A percentile compares a stretch with the other conserved stretches of the same genome.
Conservation (phyloP, 108 stramenopile genomes). For the Chaetoceros tenuissimus region DNA sequence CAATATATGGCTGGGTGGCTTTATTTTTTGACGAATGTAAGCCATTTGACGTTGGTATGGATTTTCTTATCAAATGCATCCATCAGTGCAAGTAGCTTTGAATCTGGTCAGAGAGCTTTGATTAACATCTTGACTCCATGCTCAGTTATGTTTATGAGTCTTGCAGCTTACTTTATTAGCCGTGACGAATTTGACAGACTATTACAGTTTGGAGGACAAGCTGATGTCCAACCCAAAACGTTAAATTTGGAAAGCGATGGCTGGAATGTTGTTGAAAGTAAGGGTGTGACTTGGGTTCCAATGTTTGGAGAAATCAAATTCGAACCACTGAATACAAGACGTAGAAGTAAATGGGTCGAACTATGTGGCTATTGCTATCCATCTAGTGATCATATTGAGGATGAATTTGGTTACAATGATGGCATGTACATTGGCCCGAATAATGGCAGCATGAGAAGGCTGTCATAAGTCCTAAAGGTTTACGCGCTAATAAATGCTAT, state of each 20-base stretch:
- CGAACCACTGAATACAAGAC: constrained; percentile 41
- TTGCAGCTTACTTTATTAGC: constrained; percentile 79
- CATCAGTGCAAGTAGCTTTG: constrained; percentile 34
- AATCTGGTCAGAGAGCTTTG: constrained; percentile 40
- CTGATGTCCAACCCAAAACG: constrained; percentile 64
- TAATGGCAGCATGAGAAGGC: no score
- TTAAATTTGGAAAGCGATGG: constrained; percentile 59
- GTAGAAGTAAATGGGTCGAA: constrained; percentile 32
- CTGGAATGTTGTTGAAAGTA: constrained; percentile 74
- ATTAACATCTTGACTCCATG: constrained; percentile 65
- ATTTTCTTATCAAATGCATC: constrained; percentile 52
- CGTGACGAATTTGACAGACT: constrained; percentile 75
- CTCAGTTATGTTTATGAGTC: constrained; percentile 57
- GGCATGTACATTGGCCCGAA: no score
- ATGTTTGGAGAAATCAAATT: constrained; percentile 87
- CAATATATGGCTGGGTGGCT: constrained; percentile 80
- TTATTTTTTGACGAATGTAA: constrained; percentile 60
- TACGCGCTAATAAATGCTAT: no score
- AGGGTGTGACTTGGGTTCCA: constrained; percentile 63
- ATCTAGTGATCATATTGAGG: no score
- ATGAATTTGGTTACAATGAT: no score
- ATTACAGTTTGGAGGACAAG: constrained; percentile 72
- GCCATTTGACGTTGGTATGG: constrained; percentile 59
- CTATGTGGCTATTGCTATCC: constrained; percentile 61
- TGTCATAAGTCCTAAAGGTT: no score